phyloP scores from a whole-genome alignment of 129 eudicot genomes.

The Flaveria robusta region DNA sequence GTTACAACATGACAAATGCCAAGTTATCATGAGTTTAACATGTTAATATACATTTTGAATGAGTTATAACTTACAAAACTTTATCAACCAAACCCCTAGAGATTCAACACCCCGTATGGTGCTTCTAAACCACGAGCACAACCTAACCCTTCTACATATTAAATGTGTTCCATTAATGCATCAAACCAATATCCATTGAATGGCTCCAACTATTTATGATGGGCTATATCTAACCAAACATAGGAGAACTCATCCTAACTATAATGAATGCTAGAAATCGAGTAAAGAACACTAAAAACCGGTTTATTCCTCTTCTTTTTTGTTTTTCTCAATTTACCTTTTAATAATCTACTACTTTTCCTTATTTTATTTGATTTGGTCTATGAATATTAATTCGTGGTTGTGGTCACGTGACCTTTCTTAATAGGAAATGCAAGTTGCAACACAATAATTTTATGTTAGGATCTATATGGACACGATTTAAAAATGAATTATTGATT shows the following conservation, averaged over 20 bases:
- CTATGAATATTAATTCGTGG: background rate
- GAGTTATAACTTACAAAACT: background rate
- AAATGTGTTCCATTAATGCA: background rate
- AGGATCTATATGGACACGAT: background rate
- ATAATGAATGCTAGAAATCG: background rate
- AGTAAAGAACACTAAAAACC: background rate
- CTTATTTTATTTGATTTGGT: background rate
- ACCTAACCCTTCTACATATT: background rate
- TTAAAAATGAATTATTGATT: background rate
- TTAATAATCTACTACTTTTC: background rate
- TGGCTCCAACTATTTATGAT: background rate
- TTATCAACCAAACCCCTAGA: background rate
- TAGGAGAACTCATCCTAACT: background rate
- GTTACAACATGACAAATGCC: background rate
- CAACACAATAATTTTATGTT: background rate
- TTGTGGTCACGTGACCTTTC: slow-evolving; percentile 1
- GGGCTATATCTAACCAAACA: background rate
- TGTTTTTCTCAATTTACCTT: background rate
- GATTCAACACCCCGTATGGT: background rate
- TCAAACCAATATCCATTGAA: background rate
- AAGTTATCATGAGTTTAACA: background rate
- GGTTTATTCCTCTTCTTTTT: background rate
- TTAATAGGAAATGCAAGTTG: background rate
- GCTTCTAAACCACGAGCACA: background rate
- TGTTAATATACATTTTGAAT: background rate